Base-by-base conservation (phyloP, 768 basidiomycete species). In the Tulasnella sp. region DNA sequence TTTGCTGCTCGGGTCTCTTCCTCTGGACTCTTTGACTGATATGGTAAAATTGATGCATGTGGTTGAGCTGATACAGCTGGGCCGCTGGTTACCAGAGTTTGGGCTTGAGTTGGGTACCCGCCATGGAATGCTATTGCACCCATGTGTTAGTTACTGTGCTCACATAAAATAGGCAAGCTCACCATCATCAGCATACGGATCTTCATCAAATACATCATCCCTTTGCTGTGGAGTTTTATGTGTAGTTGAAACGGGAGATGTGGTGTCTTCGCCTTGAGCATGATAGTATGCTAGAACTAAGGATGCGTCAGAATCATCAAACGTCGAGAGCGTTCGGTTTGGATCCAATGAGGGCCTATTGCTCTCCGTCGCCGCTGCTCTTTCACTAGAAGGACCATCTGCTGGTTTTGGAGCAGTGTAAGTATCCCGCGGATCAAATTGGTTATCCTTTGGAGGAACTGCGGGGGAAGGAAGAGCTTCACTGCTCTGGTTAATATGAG, bases 271-370 rank as follows among this genome's bases (percentile, higher is more conserved):
- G 28, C 40, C 47, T 28, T 34, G 16, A 37, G 37, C 34, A 28
- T 51, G 49, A 41, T 51, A 51, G 33, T 51, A 51, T 13, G 49
- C 49, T 15, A 51, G 25, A 9, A 51, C 49, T 31, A 51, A 29
- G 29, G 41, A 39, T 19, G 37, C 49, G 1, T 42, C 49, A 2
- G 25, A 31, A 3, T 51, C 49, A n/a, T 41, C 43, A 12, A 51
- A 27, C 15, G 39, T 41, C 7, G 49, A 51, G 13, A 24, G 25
- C 2, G 49, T 41, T 6, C 39, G 19, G 37, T 6, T 45, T 12
- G 43, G 9, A 25, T 5, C 28, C n/a, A 31, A 7, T 22, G 8
- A 8, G 6, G 43, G 16, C 22, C 9, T 25, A 8, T 5, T 5
- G 24, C 20, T 20, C n/a, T 29, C 43, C 5, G 43, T 25, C 9